These are phyloP conservation scores for Pichia kluyveri DNA, from an alignment of 805 yeast species.

Conservation along the genomic window DNA sequence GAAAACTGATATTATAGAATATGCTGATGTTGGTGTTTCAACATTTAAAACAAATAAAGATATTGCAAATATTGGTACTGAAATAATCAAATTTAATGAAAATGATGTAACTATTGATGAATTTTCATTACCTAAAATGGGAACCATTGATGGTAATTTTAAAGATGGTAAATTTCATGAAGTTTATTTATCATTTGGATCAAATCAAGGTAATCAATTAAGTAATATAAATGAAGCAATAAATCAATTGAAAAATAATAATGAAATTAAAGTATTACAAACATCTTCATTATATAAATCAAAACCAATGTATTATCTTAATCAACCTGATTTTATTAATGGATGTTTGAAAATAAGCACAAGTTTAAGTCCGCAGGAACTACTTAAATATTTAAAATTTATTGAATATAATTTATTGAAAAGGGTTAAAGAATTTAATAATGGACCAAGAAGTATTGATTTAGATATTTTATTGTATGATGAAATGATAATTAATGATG, in stretches of 20 bases:
- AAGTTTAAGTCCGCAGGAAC: conserved; percentile 48
- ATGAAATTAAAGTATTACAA: conserved; percentile 36
- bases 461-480: conserved; percentile 78
- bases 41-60: conserved; percentile 41
- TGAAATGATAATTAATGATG: conserved; percentile 42
- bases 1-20: conserved; percentile 83
- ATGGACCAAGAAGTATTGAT: conserved; percentile 91
- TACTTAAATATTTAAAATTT: conserved; percentile 53
- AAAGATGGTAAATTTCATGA: conserved; percentile 28
- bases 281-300: conserved; percentile 80
- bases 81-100: conserved; percentile 17
- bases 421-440: conserved; percentile 70
- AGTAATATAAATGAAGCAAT: conserved; percentile 52
- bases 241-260: conserved; percentile 28
- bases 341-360: conserved; percentile 73
- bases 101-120: conserved; percentile 11
- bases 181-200: conserved; percentile 81
- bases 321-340: conserved; percentile 76
- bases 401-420: conserved; percentile 68
- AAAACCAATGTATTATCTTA: conserved; percentile 82
- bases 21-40: conserved; percentile 83
- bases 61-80: background rate
- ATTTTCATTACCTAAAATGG: conserved; percentile 20
- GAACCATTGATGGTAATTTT: conserved; percentile 1
- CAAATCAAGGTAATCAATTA: conserved; percentile 71